Evolutionary conservation across 208 protist genomes (phyloP).

Genomic region (Angomonas ambiguus): DNA sequence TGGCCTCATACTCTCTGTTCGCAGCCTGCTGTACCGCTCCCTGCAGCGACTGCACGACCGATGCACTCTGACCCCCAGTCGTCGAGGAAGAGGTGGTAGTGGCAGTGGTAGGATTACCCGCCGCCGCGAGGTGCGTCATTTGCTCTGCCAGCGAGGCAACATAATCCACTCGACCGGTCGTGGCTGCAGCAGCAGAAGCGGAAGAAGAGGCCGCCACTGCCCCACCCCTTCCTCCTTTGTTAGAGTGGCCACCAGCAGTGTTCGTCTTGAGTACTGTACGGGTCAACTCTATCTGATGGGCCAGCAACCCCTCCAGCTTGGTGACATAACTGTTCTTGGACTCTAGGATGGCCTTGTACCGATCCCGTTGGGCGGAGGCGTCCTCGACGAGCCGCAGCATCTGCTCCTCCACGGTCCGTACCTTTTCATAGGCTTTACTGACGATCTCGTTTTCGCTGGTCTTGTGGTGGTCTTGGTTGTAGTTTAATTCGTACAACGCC

Average conservation of each 20-base stretch:
- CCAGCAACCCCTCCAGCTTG: slow-evolving; percentile 54
- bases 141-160: too few relatives aligned
- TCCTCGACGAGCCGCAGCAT: slow-evolving; percentile 78
- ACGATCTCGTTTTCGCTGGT: slow-evolving; percentile 40
- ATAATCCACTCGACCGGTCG: not conserved
- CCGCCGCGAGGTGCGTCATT: too few relatives aligned
- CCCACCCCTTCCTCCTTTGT: too few relatives aligned
- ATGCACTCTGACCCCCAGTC: too few relatives aligned
- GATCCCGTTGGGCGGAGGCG: slow-evolving; percentile 67
- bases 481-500: not conserved
- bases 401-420: slow-evolving; percentile 55
- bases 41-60: too few relatives aligned
- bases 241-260: not conserved
- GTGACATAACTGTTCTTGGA: slow-evolving; percentile 29
- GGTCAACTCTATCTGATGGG: slow-evolving; percentile 68
- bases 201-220: too few relatives aligned
- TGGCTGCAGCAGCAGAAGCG: not conserved
- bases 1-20: too few relatives aligned
- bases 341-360: slow-evolving; percentile 60
- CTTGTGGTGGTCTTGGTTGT: not conserved
- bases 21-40: too few relatives aligned
- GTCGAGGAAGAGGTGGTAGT: too few relatives aligned
- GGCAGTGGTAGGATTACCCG: too few relatives aligned
- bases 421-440: slow-evolving; percentile 50
- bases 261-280: slow-evolving; percentile 32